Base-by-base conservation (phyloP, 2,329 filamentous ascomycete genomes). In the Cordyceps militaris region DNA sequence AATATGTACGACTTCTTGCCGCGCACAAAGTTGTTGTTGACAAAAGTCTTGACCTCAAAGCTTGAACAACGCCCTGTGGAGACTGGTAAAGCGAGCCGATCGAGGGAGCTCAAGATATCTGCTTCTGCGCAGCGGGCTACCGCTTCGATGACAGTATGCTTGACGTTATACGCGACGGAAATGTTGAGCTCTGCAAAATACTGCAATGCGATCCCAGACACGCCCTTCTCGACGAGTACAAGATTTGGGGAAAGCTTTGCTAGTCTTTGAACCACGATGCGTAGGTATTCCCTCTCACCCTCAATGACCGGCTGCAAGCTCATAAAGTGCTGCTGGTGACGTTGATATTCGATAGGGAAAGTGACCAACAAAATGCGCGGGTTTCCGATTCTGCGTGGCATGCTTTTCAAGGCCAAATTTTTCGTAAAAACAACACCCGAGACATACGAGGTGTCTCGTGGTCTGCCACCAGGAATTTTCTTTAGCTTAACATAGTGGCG, bases 361-460 rank as follows among this genome's bases (percentile, higher is more conserved):
- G 91, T 93, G 58, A 99, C 87, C 62, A 99, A 90, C 50, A 96
- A 81, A 61, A 99, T 94, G 32, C 91, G 86, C 3, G 94, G 94
- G 56, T 89, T 87, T 13, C 80, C 72, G 61, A 97, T 94, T 61
- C 85, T 89, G 58, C 94, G 84, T 19, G 89, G 87, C 94, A 99
- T 99, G 71, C 88, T 96, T 70, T 99, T 99, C 54, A 97, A 76
- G 0, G 95, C 94, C 52, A 99, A 76, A 62, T 99, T 99, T 70
- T 99, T 99, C 13, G 91, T 94, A 70, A 99, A 99, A 1, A 99
- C 92, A 9, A 99, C 87, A 0, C 94, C 95, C 10, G 94, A 96
- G 16, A 97, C 88, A 70, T 99, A 99, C n/a, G 87, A 86, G 7
- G 93, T 97, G 71, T 99, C 93, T 24, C 89, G 86, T 19, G 93